phyloP scores from a whole-genome alignment of 129 eudicot genomes.

The Ambrosia artemisiifolia region DNA sequence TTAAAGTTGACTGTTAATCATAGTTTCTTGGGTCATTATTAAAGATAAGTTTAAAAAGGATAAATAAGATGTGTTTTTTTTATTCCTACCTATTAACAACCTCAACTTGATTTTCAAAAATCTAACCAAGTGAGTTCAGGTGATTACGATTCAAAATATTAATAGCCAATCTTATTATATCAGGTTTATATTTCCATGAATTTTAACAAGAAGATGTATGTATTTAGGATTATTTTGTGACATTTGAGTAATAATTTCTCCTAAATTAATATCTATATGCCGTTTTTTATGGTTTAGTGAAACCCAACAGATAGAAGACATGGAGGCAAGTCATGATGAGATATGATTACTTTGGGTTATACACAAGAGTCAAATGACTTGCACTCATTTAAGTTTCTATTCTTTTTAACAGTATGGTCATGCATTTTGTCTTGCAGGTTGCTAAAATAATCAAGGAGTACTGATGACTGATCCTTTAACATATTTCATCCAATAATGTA shows the following conservation, averaged over 20 bases:
- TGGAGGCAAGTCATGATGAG: slow-evolving; percentile 59
- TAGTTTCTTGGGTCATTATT: too few relatives aligned
- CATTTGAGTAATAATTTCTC: neutral
- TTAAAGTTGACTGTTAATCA: too few relatives aligned
- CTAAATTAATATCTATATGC: slow-evolving; percentile 13
- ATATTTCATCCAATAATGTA: slow-evolving; percentile 70
- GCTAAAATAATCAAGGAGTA: slow-evolving; percentile 86
- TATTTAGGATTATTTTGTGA: neutral
- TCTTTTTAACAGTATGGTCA: neutral
- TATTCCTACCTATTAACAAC: too few relatives aligned
- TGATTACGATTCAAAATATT: too few relatives aligned
- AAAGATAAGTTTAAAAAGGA: too few relatives aligned
- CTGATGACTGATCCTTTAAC: slow-evolving; percentile 75
- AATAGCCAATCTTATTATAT: too few relatives aligned
- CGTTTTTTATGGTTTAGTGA: slow-evolving; percentile 88
- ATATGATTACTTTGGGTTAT: slow-evolving; percentile 21
- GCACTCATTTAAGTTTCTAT: neutral
- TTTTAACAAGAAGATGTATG: neutral
- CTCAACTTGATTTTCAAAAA: too few relatives aligned
- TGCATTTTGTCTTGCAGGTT: slow-evolving; percentile 45
- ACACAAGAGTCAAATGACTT: neutral
- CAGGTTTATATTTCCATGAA: neutral
- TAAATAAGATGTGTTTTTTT: too few relatives aligned
- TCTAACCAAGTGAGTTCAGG: too few relatives aligned
- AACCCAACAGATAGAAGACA: slow-evolving; percentile 45